Evolutionary conservation across 2,329 filamentous ascomycete genomes (phyloP).

Genomic region (Daldinia sp.): DNA sequence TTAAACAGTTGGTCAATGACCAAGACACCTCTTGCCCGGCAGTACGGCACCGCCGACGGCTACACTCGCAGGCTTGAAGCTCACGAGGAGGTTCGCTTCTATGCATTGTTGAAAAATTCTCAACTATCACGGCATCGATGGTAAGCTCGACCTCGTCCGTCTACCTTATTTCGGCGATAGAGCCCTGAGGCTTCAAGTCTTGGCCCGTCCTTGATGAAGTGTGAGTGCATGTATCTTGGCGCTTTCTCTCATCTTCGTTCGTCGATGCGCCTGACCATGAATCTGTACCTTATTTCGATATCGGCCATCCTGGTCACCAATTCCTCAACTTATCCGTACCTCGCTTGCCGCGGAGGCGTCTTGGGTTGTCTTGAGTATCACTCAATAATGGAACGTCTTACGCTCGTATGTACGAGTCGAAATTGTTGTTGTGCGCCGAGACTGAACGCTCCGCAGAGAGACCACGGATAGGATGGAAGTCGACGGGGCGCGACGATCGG

Average conservation of each 20-base stretch:
- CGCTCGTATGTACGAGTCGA: background rate
- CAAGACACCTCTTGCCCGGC: constrained; percentile 17
- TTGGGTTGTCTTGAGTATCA: background rate
- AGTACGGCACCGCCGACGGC: background rate
- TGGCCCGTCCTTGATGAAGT: constrained; percentile 35
- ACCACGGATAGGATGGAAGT: constrained; percentile 2
- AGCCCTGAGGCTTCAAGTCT: constrained; percentile 29
- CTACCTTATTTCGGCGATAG: constrained; percentile 29
- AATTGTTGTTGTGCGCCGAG: background rate
- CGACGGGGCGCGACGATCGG: constrained; percentile 10
- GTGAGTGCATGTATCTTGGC: constrained; percentile 34
- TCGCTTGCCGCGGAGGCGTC: constrained; percentile 1
- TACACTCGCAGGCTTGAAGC: constrained; percentile 8
- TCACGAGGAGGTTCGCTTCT: constrained; percentile 31
- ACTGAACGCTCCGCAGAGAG: background rate
- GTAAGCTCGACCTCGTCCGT: constrained; percentile 32
- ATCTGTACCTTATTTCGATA: constrained; percentile 37
- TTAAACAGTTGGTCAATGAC: constrained; percentile 37
- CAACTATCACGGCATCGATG: constrained; percentile 41
- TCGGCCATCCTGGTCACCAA: constrained; percentile 28
- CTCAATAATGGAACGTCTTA: constrained; percentile 1
- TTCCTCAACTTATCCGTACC: constrained; percentile 5
- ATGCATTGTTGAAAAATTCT: constrained; percentile 31
- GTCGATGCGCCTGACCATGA: constrained; percentile 41
- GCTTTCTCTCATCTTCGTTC: constrained; percentile 41